A percentile compares a stretch with the other conserved stretches of the same genome.
Evolutionary conservation across 331 rosid species (phyloP).

Genomic region (Acacia concinna): DNA sequence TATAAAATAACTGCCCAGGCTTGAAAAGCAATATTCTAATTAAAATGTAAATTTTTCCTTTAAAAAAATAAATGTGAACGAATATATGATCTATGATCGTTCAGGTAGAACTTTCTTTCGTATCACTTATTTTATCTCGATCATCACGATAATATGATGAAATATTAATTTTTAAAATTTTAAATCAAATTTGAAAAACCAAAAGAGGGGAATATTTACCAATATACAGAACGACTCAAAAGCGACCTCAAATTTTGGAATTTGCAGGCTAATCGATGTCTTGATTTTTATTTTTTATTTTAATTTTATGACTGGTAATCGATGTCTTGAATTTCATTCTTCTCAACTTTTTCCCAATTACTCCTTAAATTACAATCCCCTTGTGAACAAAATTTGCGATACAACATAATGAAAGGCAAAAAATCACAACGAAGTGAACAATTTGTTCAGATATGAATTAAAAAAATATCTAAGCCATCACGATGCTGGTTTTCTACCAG

Average conservation of each 20-base stretch:
- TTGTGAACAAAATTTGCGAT: not conserved
- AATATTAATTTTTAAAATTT: no score
- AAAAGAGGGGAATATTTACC: not conserved
- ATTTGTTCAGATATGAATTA: conserved; percentile 10
- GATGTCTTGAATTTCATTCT: not conserved
- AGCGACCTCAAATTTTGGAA: not conserved
- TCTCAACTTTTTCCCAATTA: not conserved
- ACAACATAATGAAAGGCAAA: not conserved
- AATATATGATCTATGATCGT: no score
- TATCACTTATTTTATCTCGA: no score
- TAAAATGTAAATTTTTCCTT: no score
- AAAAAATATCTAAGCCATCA: conserved; percentile 10
- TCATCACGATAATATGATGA: no score
- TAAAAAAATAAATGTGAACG: no score
- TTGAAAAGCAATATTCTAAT: no score
- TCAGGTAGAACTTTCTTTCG: no score
- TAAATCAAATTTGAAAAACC: no score
- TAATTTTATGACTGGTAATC: no score
- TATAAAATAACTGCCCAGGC: no score
- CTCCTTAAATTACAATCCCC: not conserved
- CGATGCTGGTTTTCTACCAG: conserved; percentile 38
- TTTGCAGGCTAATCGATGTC: not conserved
- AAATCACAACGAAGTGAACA: not conserved
- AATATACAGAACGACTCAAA: not conserved
- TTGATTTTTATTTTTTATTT: no score